Percentiles rank a stretch among this genome's conserved stretches.
Evolutionary conservation across 257 asterid genomes (phyloP).

Genomic region (Rehmannia glutinosa): DNA sequence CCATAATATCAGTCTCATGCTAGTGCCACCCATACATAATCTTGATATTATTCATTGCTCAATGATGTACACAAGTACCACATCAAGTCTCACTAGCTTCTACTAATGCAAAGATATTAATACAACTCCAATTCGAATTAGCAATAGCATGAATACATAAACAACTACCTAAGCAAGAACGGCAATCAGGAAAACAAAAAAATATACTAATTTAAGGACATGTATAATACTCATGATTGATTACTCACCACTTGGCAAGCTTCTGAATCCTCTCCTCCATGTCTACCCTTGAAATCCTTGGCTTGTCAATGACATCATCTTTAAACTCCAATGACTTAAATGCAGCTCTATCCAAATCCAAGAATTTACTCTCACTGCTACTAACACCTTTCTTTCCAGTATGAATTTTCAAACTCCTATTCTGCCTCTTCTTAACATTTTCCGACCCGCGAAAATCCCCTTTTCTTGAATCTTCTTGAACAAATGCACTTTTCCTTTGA

Average conservation of each 20-base stretch:
- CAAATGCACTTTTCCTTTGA: constrained; percentile 11
- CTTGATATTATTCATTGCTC: too few species aligned
- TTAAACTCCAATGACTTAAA: constrained; percentile 51
- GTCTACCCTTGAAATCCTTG: constrained; percentile 65
- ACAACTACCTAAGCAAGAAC: too few species aligned
- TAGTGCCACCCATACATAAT: too few species aligned
- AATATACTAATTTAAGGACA: too few species aligned
- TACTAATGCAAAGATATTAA: too few species aligned
- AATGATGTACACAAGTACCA: too few species aligned
- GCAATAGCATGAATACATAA: too few species aligned
- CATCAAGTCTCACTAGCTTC: too few species aligned
- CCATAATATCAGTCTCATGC: too few species aligned
- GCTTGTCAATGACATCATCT: constrained; percentile 37
- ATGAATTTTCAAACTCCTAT: neutral
- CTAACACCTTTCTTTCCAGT: constrained; percentile 14
- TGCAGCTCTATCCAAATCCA: constrained; percentile 67
- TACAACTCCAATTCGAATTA: too few species aligned
- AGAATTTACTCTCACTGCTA: constrained; percentile 16
- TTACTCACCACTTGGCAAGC: constrained; percentile 80
- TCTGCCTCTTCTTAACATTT: constrained; percentile 17
- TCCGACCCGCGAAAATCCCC: constrained; percentile 15
- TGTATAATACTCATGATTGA: neutral
- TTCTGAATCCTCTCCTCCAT: constrained; percentile 94
- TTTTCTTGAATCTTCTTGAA: constrained; percentile 18
- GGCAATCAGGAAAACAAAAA: neutral